Evolutionary conservation across 2,329 filamentous ascomycete genomes (phyloP).

Genomic region (Ophiostoma sp.): DNA sequence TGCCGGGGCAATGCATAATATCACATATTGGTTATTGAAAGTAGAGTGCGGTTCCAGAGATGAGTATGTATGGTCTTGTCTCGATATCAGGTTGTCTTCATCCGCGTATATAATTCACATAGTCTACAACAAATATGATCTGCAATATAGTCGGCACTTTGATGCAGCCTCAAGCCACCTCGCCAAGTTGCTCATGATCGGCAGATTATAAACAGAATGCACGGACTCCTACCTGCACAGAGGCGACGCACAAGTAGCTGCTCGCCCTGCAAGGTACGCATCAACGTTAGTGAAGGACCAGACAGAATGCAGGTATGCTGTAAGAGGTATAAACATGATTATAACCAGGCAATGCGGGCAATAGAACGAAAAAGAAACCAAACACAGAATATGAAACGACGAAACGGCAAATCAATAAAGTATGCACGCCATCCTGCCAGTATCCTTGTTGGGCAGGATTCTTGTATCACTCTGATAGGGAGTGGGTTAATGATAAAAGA

Average conservation of each 20-base stretch:
- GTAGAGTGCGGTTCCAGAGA: neutral
- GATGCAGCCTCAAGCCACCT: slow-evolving; percentile 10
- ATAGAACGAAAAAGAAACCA: neutral
- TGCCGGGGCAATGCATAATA: neutral
- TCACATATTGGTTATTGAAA: neutral
- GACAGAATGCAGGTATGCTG: neutral
- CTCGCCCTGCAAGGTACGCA: neutral
- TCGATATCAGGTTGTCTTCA: neutral
- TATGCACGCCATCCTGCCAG: slow-evolving; percentile 1
- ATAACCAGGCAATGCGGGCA: neutral
- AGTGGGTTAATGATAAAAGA: neutral
- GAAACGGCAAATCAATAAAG: slow-evolving; percentile 1
- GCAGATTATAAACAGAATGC: neutral
- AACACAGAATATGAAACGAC: neutral
- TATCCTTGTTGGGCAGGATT: neutral
- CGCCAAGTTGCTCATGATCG: neutral
- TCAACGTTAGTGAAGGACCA: neutral
- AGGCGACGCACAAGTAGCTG: neutral
- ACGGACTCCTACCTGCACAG: neutral
- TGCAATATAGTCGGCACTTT: neutral
- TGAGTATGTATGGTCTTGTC: neutral
- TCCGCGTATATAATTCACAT: neutral
- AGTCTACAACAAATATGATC: too few relatives aligned
- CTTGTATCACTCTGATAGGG: neutral
- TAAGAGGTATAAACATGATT: neutral